Percentiles rank a stretch among this genome's conserved stretches.
These are phyloP conservation scores for Cutaneotrichosporon arboriforme DNA, from an alignment of 1,284 basidiomycete genomes.

Conservation along the genomic window DNA sequence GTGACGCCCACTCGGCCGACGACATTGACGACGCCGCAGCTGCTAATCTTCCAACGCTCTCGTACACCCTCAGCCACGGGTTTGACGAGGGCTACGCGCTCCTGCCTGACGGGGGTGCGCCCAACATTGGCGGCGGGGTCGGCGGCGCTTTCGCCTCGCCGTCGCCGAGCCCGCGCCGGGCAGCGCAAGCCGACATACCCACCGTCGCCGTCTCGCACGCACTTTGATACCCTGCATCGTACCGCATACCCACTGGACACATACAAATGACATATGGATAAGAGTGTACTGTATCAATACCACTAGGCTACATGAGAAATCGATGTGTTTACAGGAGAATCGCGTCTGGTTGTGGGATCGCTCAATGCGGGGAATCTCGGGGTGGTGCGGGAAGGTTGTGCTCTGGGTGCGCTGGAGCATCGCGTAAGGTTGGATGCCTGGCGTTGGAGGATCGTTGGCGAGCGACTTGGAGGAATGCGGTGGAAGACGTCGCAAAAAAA, in stretches of 20 bases:
- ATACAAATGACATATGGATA: not conserved
- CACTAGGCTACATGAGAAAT: not conserved
- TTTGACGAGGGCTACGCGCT: constrained; percentile 1
- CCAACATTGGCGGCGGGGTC: too few species aligned
- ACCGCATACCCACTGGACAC: not conserved
- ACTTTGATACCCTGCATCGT: constrained; percentile 8
- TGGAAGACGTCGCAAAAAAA: too few species aligned
- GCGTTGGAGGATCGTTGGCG: too few species aligned
- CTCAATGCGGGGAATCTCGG: not conserved
- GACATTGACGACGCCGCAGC: not conserved
- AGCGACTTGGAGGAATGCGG: too few species aligned
- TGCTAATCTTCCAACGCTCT: not conserved
- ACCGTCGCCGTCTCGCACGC: constrained; percentile 2
- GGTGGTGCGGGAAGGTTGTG: too few species aligned
- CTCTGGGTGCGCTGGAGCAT: too few species aligned
- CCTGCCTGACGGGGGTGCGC: not conserved
- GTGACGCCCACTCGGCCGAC: not conserved
- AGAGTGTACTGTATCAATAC: too few species aligned
- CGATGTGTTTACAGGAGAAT: not conserved
- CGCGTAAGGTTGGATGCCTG: too few species aligned
- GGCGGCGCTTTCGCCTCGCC: too few species aligned
- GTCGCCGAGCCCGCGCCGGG: too few species aligned
- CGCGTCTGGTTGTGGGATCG: too few species aligned
- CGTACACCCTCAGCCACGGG: constrained; percentile 4
- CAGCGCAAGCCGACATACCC: too few species aligned